Base-by-base conservation (phyloP, 805 yeast species). In the Lipomyces japonicus region DNA sequence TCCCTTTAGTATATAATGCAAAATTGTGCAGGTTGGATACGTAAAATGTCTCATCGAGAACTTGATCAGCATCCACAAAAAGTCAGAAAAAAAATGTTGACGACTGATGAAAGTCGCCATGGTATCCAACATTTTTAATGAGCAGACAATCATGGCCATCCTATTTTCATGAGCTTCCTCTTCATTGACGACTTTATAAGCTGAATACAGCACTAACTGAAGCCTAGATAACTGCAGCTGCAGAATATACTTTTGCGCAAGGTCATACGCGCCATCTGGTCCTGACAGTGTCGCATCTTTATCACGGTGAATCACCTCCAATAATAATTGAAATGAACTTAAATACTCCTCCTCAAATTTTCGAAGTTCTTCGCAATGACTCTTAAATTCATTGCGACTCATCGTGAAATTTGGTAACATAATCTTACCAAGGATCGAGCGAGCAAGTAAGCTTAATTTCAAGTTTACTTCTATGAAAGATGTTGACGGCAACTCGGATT, bases 201-300 rank as follows among this genome's bases (percentile, higher is more conserved):
- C 24, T 6, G 45, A 42, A 3, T 51, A 26, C n/a, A 54, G 39
- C 2, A 32, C 12, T 14, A 54, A 39, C 21, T 54, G 52, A 6
- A 54, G 40, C 2, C 45, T 43, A 25, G 21, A 38, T 23, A 46
- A 48, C 18, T 41, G 43, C 14, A 51, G n/a, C 32, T 54, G 55
- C 22, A 54, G 44, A 5, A 54, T 22, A 36, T 37, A 52, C 32
- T 54, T 54, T 32, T 54, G 58, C 16, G 43, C 48, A 16, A 54
- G 42, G 24, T 54, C 46, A 21, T 54, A 54, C 2, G 57, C 45
- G 41, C 52, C 58, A 34, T 53, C 48, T 4, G 48, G 51, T 3
- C 48, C 30, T 12, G 50, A 48, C 4, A 54, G 42, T 5, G 52
- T 47, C 16, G 54, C 37, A 24, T 42, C 44, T 3, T 24, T 26